Percentiles rank a stretch among this genome's conserved stretches.
These are phyloP conservation scores for Eurotiales sp. DNA, from an alignment of 2,329 filamentous ascomycete genomes.

Conservation along the genomic window DNA sequence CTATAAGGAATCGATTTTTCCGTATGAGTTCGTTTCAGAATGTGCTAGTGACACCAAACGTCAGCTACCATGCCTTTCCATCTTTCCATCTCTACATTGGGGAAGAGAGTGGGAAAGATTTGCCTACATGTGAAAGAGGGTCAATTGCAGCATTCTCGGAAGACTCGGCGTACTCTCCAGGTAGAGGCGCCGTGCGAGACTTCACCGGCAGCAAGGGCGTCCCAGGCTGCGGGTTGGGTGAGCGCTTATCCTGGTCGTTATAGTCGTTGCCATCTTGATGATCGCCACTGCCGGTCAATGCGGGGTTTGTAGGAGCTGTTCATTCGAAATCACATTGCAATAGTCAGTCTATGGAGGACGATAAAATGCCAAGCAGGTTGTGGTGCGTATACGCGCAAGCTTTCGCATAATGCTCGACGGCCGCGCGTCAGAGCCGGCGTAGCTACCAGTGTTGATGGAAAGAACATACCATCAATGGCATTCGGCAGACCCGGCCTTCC, in stretches of 20 bases:
- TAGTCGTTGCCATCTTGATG: background rate
- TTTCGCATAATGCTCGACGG: no score
- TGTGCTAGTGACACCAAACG: slow-evolving; percentile 46
- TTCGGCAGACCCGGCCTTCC: background rate
- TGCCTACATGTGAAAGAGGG: slow-evolving; percentile 64
- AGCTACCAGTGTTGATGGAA: background rate
- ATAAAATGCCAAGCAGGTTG: no score
- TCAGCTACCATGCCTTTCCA: slow-evolving; percentile 8
- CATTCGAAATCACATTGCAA: background rate
- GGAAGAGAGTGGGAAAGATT: no score
- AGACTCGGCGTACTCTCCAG: slow-evolving; percentile 23
- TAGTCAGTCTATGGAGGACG: no score
- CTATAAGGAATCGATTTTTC: slow-evolving; percentile 53
- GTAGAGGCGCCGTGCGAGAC: slow-evolving; percentile 19
- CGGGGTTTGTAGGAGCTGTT: slow-evolving; percentile 1
- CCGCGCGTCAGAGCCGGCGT: no score
- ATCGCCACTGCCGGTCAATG: background rate
- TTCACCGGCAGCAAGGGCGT: slow-evolving; percentile 22
- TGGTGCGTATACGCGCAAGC: no score
- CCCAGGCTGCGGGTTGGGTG: slow-evolving; percentile 11
- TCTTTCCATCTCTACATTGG: no score
- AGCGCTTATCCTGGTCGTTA: slow-evolving; percentile 16
- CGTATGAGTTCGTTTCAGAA: slow-evolving; percentile 65
- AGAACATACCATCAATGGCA: slow-evolving; percentile 9
- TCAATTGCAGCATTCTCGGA: slow-evolving; percentile 54